Base-by-base conservation (phyloP, 331 rosid genomes). In the Saraca asoca region DNA sequence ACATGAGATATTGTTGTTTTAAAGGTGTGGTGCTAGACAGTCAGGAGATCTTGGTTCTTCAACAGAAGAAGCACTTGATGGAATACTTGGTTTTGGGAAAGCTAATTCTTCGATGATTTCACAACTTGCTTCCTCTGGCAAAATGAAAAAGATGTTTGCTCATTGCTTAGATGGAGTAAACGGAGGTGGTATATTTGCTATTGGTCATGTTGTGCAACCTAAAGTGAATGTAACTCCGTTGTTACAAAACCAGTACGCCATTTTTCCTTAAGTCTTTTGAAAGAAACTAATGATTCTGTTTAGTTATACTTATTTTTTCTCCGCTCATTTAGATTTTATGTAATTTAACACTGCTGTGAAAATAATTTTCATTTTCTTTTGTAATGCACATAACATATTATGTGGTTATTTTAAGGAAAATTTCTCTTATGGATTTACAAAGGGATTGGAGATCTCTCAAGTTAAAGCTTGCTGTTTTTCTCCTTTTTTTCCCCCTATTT, bases 171-270 rank as follows among this genome's bases (percentile, higher is more conserved):
- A 93, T 80, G 97, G 98, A 78, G 77, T 71, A 66, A 90, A 84
- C 79, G 98, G 97, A 64, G 97, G 98, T 13, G 98, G 98, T 75
- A 90, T 93, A 51, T 93, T 93, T 80, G 98, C 97, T 33, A 88
- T 93, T 64, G 98, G 98, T 60, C 96, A 81, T 77, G 97, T 93
- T 66, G 97, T 90, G 74, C 95, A 88, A 63, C 98, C 98, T 57
- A 78, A 85, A 88, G 98, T 93, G 75, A 93, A 90, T 63, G 70
- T 73, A 87, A 93, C 98, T 72, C 96, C 96, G 1, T 73, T 93
- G 79, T 84, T 93, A 35, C 87, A 90, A 37, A 83, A 90, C 79
- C 98, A 90, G 98, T 93, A 90, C 57, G 97, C 20, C 41, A 78
- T 33, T 56, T 64, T 0, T 62, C 55, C 42, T 61, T 52, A 76